Evolutionary conservation across 306 rosid genomes (phyloP).

Genomic region (Vigna angularis): DNA sequence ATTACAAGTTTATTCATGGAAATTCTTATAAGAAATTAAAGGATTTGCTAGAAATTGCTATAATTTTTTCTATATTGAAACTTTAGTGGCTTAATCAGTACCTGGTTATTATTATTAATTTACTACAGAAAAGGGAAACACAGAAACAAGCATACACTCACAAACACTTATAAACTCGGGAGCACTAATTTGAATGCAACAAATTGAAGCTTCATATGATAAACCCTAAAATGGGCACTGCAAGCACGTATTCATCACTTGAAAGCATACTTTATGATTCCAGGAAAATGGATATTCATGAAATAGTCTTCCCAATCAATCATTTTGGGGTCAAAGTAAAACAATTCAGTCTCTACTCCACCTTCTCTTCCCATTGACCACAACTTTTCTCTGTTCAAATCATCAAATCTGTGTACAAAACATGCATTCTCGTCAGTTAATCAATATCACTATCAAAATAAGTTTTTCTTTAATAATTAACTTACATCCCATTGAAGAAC

Average conservation of each 20-base stretch:
- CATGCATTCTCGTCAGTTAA: neutral
- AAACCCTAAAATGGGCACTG: neutral
- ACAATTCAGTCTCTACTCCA: slow-evolving; percentile 58
- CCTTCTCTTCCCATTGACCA: slow-evolving; percentile 48
- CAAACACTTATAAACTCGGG: neutral
- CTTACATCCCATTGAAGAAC: slow-evolving; percentile 79
- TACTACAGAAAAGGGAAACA: neutral
- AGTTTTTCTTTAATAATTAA: neutral
- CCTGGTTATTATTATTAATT: neutral
- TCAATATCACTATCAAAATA: neutral
- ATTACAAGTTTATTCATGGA: neutral
- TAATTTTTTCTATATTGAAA: neutral
- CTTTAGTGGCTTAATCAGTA: neutral
- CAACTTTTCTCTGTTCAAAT: slow-evolving; percentile 66
- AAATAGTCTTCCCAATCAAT: slow-evolving; percentile 85
- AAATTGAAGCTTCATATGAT: neutral
- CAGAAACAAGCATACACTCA: neutral
- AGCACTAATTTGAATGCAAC: slow-evolving; percentile 2
- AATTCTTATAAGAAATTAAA: neutral
- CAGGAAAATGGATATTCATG: slow-evolving; percentile 61
- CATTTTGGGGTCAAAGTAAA: slow-evolving; percentile 66
- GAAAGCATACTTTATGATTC: slow-evolving; percentile 64
- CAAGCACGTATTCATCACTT: slow-evolving; percentile 40
- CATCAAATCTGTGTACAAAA: slow-evolving; percentile 67
- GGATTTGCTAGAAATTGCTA: neutral